A percentile compares a stretch with the other conserved stretches of the same genome.
These are phyloP conservation scores for Sporothrix phasma DNA, from an alignment of 2,329 filamentous ascomycete species.

Conservation along the genomic window DNA sequence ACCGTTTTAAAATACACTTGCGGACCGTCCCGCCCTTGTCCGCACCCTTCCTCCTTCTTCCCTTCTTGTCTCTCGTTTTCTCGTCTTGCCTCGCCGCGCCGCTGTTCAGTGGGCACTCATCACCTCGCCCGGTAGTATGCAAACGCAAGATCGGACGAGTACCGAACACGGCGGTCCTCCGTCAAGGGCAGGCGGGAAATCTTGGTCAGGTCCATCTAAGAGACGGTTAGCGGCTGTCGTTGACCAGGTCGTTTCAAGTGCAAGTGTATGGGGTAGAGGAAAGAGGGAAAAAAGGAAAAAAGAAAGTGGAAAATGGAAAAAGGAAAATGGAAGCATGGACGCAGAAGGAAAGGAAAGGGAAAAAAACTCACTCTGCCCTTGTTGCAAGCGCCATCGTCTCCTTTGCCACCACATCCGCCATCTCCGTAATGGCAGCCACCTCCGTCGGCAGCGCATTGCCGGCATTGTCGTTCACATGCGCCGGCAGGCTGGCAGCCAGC, in stretches of 20 bases:
- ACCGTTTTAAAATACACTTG: not conserved
- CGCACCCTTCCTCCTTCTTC: too few relatives aligned
- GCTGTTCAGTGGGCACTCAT: slow-evolving; percentile 35
- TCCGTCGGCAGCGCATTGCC: slow-evolving; percentile 37
- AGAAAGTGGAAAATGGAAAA: too few relatives aligned
- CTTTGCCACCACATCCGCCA: slow-evolving; percentile 63
- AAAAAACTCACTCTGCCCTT: slow-evolving; percentile 44
- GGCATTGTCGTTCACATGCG: slow-evolving; percentile 40
- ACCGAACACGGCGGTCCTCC: slow-evolving; percentile 60
- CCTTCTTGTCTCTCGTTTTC: not conserved
- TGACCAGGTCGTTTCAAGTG: too few relatives aligned
- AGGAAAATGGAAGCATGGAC: too few relatives aligned
- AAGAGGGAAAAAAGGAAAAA: too few relatives aligned
- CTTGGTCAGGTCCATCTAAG: slow-evolving; percentile 35
- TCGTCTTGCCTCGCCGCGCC: not conserved
- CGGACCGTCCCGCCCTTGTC: not conserved
- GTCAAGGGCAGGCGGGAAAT: slow-evolving; percentile 57
- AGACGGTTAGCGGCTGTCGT: slow-evolving; percentile 16
- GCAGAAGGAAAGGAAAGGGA: too few relatives aligned
- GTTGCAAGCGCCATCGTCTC: slow-evolving; percentile 47
- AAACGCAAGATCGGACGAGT: slow-evolving; percentile 60
- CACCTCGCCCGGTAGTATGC: slow-evolving; percentile 57
- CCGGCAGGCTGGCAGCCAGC: slow-evolving; percentile 46
- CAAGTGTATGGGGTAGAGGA: too few relatives aligned
- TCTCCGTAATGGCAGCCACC: slow-evolving; percentile 69